These are phyloP conservation scores for Pichia manshurica DNA, from an alignment of 805 yeast species.

Conservation along the genomic window DNA sequence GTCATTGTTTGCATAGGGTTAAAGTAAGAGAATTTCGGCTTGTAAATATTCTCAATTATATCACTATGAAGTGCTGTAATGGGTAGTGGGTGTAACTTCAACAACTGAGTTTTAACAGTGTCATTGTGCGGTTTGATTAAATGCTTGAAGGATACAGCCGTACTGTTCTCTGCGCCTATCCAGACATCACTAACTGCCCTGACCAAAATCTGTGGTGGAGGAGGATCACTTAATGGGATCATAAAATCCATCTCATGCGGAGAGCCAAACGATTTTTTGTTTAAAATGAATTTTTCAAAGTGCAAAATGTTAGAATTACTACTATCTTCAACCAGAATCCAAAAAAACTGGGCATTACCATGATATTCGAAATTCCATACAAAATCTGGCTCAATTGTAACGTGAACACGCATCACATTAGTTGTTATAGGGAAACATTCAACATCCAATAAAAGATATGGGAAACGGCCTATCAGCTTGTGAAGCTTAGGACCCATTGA, in stretches of 20 bases:
- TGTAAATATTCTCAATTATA: constrained; percentile 63
- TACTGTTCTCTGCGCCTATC: constrained; percentile 78
- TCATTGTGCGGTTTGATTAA: constrained; percentile 84
- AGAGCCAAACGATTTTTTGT: constrained; percentile 46
- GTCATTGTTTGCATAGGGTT: constrained; percentile 99
- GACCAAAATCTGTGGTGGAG: constrained; percentile 84
- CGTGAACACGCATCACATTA: constrained; percentile 77
- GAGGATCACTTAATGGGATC: constrained; percentile 83
- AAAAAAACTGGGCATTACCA: constrained; percentile 79
- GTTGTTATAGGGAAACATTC: constrained; percentile 86
- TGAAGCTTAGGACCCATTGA: constrained; percentile 64
- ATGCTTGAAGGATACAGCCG: constrained; percentile 82
- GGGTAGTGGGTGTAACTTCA: constrained; percentile 83
- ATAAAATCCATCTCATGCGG: constrained; percentile 81
- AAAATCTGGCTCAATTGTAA: constrained; percentile 68
- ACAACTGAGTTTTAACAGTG: constrained; percentile 73
- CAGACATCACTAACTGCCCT: constrained; percentile 78
- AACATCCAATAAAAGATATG: constrained; percentile 65
- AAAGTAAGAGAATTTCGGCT: constrained; percentile 68
- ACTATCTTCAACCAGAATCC: constrained; percentile 90
- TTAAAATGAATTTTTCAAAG: constrained; percentile 71
- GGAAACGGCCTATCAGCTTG: constrained; percentile 63
- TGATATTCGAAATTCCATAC: constrained; percentile 79
- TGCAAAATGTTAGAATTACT: constrained; percentile 70
- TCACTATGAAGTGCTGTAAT: constrained; percentile 68